These are phyloP conservation scores for Xanthoparmelia taractica DNA, from an alignment of 495 filamentous ascomycete genomes.

Conservation along the genomic window DNA sequence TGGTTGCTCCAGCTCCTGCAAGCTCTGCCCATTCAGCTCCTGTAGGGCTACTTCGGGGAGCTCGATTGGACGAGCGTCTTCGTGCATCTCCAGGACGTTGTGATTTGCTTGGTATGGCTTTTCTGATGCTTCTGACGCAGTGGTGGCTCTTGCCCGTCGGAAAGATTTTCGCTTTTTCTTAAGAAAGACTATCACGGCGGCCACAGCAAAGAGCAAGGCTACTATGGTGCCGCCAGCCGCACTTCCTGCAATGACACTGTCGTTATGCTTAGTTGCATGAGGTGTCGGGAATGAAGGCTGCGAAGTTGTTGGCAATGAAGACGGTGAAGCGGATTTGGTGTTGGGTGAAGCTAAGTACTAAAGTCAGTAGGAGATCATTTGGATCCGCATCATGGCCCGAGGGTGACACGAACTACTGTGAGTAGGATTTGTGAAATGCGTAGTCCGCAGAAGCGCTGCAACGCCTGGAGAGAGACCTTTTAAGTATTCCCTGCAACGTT, in stretches of 20 bases:
- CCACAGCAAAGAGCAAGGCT: neutral
- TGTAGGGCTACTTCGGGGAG: neutral
- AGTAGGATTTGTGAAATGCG: neutral
- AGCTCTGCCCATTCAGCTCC: neutral
- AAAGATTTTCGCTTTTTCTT: neutral
- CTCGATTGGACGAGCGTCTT: neutral
- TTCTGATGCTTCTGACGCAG: neutral
- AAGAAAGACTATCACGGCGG: neutral
- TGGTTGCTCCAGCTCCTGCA: neutral
- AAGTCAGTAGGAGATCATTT: neutral
- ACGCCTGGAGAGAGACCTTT: constrained; percentile 2
- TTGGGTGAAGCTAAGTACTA: neutral
- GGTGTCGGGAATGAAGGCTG: neutral
- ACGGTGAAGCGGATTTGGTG: neutral
- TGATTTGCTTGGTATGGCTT: neutral
- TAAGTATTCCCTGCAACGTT: constrained; percentile 1
- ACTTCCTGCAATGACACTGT: constrained; percentile 10
- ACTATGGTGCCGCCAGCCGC: neutral
- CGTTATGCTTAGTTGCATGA: neutral
- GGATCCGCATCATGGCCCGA: neutral
- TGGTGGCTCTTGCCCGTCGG: neutral
- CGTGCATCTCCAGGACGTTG: neutral
- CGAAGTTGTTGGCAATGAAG: no score
- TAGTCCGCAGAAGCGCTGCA: constrained; percentile 1
- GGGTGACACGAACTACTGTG: neutral